Evolutionary conservation across 2,329 filamentous ascomycete genomes (phyloP), one percentile per base, ranked within the genome.

Genomic region (Polytolypa hystricis): DNA sequence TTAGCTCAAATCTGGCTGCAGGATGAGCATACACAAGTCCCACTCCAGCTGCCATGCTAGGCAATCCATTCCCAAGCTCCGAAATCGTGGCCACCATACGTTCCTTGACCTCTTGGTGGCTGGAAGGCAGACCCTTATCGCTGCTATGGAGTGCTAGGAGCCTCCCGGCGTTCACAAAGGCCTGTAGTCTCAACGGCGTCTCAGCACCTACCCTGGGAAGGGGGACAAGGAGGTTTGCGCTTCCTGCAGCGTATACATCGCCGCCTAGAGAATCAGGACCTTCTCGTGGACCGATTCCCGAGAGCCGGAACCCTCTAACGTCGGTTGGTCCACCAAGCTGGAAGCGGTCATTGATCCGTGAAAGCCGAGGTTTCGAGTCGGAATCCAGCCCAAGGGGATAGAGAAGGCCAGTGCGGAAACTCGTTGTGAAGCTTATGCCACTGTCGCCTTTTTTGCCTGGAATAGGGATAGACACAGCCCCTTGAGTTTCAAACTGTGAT

Each of bases 21-120:
- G 87, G 87, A 53, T 96, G 89, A 3, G 87, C 91, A 56, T 98
- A 98, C 1, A 98, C 87, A 15, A 98, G 65, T 0, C 91, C 91
- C 9, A 95, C 64, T 17, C 91, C 91, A 1, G 85, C 89, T 2
- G 89, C 81, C 21, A 86, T 68, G 55, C 84, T 95, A 0, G 91
- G 91, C 18, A 86, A 60, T 3, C 84, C 85, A 36, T 78, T 81
- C 14, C 71, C 66, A 11, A 96, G 62, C 42, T 89, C 80, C 4
- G 67, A 68, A 9, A 93, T 53, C 0, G 87, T 85, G 26, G 65
- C 65, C 36, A 64, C 45, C 31, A 71, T 53, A 43, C 57, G 60
- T 41, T 64, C 53, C 41, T 55, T 56, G 19, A 64, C 61, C 43
- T 68, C 57, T n/a, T 64, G 60, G 19, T 58, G 61, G 23, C 60